These are phyloP conservation scores for Wickerhamiella shivajii DNA, from an alignment of 805 yeast species.

Conservation along the genomic window DNA sequence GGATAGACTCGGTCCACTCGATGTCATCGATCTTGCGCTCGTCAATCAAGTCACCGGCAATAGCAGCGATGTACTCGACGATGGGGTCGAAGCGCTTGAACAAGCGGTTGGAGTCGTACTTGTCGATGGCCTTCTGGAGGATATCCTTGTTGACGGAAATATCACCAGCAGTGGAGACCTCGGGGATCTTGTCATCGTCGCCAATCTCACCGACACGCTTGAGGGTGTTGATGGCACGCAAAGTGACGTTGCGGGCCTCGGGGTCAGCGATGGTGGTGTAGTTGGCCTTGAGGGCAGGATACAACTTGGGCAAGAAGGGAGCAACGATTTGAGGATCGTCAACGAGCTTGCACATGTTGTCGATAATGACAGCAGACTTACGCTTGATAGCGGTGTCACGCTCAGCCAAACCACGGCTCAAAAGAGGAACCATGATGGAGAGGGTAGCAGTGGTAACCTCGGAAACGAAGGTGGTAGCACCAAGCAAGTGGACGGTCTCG, in stretches of 20 bases:
- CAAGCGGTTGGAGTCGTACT: too few species aligned
- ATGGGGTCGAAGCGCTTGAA: conserved; percentile 70
- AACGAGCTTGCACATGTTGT: conserved; percentile 99
- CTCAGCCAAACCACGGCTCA: conserved; percentile 98
- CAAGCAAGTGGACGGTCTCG: conserved; percentile 95
- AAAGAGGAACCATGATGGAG: conserved; percentile 97
- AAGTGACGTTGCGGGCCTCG: conserved; percentile 98
- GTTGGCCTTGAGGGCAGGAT: conserved; percentile 93
- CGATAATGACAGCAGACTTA: conserved; percentile 98
- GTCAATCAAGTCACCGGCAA: conserved; percentile 98
- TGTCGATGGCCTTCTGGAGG: conserved; percentile 49
- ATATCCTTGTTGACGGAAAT: conserved; percentile 71
- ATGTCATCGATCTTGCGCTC: conserved; percentile 90
- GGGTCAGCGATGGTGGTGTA: conserved; percentile 97
- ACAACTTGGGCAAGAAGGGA: conserved; percentile 90
- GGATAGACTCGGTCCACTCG: conserved; percentile 77
- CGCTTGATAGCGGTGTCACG: conserved; percentile 99
- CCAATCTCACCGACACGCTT: conserved; percentile 98
- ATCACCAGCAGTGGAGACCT: conserved; percentile 98
- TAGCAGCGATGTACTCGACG: conserved; percentile 74
- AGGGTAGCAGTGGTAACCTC: conserved; percentile 99
- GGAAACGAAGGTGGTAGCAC: conserved; percentile 99
- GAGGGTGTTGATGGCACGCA: conserved; percentile 91
- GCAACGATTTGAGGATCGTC: conserved; percentile 99
- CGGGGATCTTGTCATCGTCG: conserved; percentile 83